Evolutionary conservation across 345 rosid species (phyloP).

Genomic region (Aurinia saxatilis): DNA sequence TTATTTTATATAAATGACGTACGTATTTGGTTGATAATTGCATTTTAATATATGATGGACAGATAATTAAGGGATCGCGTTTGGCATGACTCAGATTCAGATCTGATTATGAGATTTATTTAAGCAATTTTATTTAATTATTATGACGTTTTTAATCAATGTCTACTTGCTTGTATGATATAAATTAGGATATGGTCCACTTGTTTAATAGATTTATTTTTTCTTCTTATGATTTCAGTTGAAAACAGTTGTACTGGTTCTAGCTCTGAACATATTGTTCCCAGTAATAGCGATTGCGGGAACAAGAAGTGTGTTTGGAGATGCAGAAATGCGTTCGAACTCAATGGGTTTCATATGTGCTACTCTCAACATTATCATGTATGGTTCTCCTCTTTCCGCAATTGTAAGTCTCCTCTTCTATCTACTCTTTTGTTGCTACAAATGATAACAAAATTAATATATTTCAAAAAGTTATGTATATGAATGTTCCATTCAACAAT

Average conservation of each 20-base stretch:
- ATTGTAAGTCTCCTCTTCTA: constrained; percentile 40
- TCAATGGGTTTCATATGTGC: constrained; percentile 55
- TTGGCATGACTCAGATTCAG: constrained; percentile 23
- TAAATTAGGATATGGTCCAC: constrained; percentile 4
- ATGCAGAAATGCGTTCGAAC: constrained; percentile 42
- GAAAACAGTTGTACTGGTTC: constrained; percentile 37
- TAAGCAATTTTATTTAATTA: neutral
- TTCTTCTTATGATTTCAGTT: constrained; percentile 21
- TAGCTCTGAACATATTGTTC: constrained; percentile 42
- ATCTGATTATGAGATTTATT: constrained; percentile 10
- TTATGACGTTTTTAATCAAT: neutral
- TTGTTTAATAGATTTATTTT: neutral
- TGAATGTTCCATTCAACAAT: neutral
- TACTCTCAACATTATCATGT: constrained; percentile 62
- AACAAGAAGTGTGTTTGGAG: constrained; percentile 34
- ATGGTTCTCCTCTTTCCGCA: constrained; percentile 76
- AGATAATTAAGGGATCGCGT: too few species aligned
- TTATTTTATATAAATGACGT: neutral
- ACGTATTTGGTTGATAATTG: neutral
- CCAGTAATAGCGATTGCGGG: constrained; percentile 38
- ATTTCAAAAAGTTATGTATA: neutral
- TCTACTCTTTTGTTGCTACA: neutral
- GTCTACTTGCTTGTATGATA: neutral
- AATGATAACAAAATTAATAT: neutral
- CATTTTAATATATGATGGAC: neutral